phyloP scores from a whole-genome alignment of 2,329 filamentous ascomycete species.

The Endoconidiophora laricicola region DNA sequence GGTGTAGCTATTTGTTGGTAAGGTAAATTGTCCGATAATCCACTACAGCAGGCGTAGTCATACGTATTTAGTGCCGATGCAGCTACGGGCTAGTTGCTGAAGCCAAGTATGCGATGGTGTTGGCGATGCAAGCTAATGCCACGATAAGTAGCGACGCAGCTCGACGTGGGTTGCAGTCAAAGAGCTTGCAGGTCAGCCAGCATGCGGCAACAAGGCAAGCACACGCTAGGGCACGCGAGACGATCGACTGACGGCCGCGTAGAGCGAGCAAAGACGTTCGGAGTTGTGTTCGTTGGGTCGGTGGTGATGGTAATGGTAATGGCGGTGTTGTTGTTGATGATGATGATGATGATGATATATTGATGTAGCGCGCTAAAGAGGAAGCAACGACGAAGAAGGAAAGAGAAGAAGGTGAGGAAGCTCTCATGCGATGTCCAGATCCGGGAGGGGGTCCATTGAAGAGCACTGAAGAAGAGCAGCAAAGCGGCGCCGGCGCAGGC shows the following conservation, averaged over 20 bases:
- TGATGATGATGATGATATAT: too few relatives aligned
- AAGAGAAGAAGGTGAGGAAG: background rate
- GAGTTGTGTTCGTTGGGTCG: background rate
- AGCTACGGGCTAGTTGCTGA: background rate
- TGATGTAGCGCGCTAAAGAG: too few relatives aligned
- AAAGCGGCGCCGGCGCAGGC: background rate
- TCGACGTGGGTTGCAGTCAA: too few relatives aligned
- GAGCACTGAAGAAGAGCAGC: background rate
- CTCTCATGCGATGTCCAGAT: too few relatives aligned
- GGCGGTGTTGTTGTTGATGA: too few relatives aligned
- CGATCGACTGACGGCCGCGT: background rate
- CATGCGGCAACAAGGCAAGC: too few relatives aligned
- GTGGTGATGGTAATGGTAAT: background rate
- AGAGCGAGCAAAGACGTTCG: background rate
- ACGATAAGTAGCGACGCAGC: too few relatives aligned
- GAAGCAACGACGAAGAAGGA: background rate
- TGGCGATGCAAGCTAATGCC: too few relatives aligned
- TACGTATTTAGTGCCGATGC: background rate
- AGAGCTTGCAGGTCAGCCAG: too few relatives aligned
- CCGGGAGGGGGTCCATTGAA: background rate
- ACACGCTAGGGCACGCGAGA: background rate
- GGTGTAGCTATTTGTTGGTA: too few relatives aligned
- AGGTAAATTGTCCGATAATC: too few relatives aligned
- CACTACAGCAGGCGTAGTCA: too few relatives aligned
- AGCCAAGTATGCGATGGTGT: background rate